Percentiles rank a stretch among this genome's conserved stretches.
phyloP scores from a whole-genome alignment of 2,329 filamentous ascomycete species.

The Colletotrichum sublineola region DNA sequence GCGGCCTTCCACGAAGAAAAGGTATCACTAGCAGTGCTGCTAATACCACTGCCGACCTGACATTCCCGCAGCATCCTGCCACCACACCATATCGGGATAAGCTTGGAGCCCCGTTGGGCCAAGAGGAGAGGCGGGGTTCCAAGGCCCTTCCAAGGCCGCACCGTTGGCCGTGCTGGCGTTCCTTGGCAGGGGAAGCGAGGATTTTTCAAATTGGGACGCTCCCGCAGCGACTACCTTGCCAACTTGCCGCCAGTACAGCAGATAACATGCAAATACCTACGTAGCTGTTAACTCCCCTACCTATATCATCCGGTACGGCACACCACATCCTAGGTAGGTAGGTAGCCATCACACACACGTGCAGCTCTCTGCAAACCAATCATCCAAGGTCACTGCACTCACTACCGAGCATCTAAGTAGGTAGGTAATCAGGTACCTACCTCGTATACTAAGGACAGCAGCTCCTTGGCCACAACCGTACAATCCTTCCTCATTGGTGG shows the following conservation, averaged over 20 bases:
- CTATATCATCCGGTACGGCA: not conserved
- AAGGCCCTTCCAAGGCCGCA: slow-evolving; percentile 28
- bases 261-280: too few species aligned
- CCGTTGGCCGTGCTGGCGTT: slow-evolving; percentile 26
- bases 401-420: too few species aligned
- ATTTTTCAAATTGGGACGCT: not conserved
- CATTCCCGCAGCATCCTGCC: slow-evolving; percentile 12
- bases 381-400: not conserved
- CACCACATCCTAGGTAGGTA: not conserved
- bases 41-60: slow-evolving; percentile 33
- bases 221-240: not conserved
- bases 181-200: slow-evolving; percentile 33
- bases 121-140: slow-evolving; percentile 6
- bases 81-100: slow-evolving; percentile 34
- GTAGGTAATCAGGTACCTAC: not conserved
- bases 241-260: not conserved
- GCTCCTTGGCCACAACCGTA: not conserved
- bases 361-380: not conserved
- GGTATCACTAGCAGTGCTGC: slow-evolving; percentile 10
- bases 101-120: not conserved
- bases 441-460: not conserved
- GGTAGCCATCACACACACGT: not conserved
- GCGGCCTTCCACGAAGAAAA: slow-evolving; percentile 5
- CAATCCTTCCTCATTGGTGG: not conserved
- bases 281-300: not conserved